Conservation (phyloP, 1,284 basidiomycete genomes). For the Calocybe gambosa region DNA sequence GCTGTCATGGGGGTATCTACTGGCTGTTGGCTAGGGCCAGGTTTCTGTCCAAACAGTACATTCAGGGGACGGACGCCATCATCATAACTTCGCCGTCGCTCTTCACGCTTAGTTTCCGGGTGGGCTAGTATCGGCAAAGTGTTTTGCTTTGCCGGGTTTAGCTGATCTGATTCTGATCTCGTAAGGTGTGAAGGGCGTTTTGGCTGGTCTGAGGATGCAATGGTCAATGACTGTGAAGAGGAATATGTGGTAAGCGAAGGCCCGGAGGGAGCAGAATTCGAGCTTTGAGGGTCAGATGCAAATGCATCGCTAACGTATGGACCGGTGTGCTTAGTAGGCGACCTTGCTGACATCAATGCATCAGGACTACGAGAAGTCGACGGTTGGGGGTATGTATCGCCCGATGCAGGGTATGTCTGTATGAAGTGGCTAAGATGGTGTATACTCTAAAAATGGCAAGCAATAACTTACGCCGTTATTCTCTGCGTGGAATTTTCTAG, state of each 20-base stretch:
- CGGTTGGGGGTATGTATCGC: conserved; percentile 13
- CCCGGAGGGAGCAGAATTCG: conserved; percentile 4
- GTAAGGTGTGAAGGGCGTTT: conserved; percentile 12
- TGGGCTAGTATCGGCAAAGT: conserved; percentile 28
- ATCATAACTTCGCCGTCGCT: conserved; percentile 55
- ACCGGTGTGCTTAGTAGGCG: conserved; percentile 23
- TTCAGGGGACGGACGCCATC: conserved; percentile 50
- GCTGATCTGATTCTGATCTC: conserved; percentile 10
- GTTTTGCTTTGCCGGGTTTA: conserved; percentile 26
- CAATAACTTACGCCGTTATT: conserved; percentile 29
- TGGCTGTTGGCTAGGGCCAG: conserved; percentile 13
- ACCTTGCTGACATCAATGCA: conserved; percentile 15
- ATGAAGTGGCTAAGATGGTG: conserved; percentile 1
- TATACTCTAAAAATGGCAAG: not conserved
- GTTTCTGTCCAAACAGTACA: conserved; percentile 31
- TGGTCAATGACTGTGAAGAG: conserved; percentile 28
- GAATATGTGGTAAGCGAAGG: conserved; percentile 14
- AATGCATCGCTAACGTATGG: conserved; percentile 33
- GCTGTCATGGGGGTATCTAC: conserved; percentile 9
- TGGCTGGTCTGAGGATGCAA: conserved; percentile 27
- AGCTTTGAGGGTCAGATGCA: conserved; percentile 19
- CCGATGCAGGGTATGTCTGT: conserved; percentile 11
- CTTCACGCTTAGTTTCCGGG: conserved; percentile 17
- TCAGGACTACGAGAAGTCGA: conserved; percentile 20
- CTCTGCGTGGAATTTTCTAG: conserved; percentile 31